These are phyloP conservation scores for Didymella glomerata DNA, from an alignment of 2,329 filamentous ascomycete species.

Conservation along the genomic window DNA sequence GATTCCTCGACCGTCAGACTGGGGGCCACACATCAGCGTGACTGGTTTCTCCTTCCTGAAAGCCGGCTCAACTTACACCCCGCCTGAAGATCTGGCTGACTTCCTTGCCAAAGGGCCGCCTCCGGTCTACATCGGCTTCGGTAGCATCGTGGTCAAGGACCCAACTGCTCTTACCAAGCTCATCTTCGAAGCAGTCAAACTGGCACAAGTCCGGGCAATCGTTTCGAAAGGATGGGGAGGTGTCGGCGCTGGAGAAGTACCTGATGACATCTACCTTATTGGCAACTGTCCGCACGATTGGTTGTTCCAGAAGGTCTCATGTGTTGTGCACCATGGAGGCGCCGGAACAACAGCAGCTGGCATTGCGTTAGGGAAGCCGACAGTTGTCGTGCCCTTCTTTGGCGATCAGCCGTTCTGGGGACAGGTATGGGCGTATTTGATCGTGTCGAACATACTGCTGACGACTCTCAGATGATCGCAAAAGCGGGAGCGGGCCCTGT, in stretches of 20 bases:
- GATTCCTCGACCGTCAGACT: conserved; percentile 37
- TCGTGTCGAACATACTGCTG: not conserved
- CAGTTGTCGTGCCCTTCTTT: conserved; percentile 65
- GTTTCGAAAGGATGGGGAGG: conserved; percentile 65
- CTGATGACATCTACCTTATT: conserved; percentile 58
- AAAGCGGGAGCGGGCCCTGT: conserved; percentile 59
- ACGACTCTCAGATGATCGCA: conserved; percentile 55
- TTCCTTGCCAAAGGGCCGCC: conserved; percentile 61
- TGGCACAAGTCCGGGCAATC: conserved; percentile 55
- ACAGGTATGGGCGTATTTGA: conserved; percentile 4
- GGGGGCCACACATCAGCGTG: conserved; percentile 44
- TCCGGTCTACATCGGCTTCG: conserved; percentile 66
- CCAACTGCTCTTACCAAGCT: conserved; percentile 55
- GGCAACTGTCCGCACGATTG: conserved; percentile 65
- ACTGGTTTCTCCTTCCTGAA: conserved; percentile 59
- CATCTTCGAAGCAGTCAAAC: conserved; percentile 58
- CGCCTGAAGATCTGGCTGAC: conserved; percentile 49
- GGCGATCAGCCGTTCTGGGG: conserved; percentile 68
- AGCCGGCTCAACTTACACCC: conserved; percentile 50
- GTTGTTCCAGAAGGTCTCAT: conserved; percentile 64
- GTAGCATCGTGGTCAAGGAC: conserved; percentile 64
- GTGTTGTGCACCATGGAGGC: conserved; percentile 67
- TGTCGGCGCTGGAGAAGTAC: conserved; percentile 46
- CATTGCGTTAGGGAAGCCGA: conserved; percentile 61
- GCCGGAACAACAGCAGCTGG: conserved; percentile 67